Base-by-base conservation (phyloP, 148 eudicot genomes). In the Diospyros kaki region DNA sequence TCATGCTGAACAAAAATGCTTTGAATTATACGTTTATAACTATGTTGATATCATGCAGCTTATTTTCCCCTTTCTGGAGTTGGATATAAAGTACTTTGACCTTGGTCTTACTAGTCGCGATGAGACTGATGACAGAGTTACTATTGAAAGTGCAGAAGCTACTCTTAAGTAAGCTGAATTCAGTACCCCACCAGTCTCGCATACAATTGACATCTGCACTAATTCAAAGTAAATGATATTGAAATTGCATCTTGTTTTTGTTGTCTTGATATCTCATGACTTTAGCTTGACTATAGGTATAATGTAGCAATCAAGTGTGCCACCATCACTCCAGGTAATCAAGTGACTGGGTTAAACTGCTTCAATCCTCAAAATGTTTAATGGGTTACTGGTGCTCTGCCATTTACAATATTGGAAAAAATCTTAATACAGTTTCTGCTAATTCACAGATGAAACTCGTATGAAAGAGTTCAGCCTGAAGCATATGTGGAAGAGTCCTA, bases 401-500 rank as follows among this genome's bases (percentile, higher is more conserved):
- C 13, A 61, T 60, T 41, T 48, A 14, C 46, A n/a, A 9, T 9
- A 13, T 12, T 12, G 2, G 59, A 5, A n/a, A 12, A 28, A 0
- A 14, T 44, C 15, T 45, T 42, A 42, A 68, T 68, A 15, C 54
- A 46, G n/a, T 10, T 1, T 63, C 6, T 62, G 13, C 50, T 42
- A n/a, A 14, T 79, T 72, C 55, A 69, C 85, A 91, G 97, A 93
- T 84, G 98, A 93, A 82, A 88, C 74, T 46, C 96, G 94, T 81
- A 74, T 93, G 56, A 80, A 83, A 78, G 98, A 93, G 80, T 93
- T 93, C 59, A 77, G 58, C 45, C 81, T 93, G 86, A 93, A 89
- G 75, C 71, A 67, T 7, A 93, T 93, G 98, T 93, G 98, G 98
- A 93, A 77, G 84, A 93, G 98, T 81, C 98, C 98, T 69, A 93